Evolutionary conservation across 169 alveolate species (phyloP).

Genomic region (Cyclospora cayetanensis): DNA sequence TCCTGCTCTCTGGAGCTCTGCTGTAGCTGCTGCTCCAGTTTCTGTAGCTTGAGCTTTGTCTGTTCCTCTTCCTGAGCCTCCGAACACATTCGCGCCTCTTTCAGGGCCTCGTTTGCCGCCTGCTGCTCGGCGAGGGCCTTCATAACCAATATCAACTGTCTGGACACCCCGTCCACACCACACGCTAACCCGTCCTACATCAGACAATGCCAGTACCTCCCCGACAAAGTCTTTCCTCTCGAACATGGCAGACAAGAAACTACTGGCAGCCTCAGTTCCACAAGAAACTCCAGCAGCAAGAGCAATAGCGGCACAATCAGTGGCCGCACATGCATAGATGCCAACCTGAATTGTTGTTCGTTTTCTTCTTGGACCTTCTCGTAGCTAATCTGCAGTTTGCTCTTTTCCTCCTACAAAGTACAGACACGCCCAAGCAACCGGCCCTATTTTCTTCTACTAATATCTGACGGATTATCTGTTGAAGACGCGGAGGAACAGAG

Average conservation of each 20-base stretch:
- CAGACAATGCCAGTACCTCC: too few relatives aligned
- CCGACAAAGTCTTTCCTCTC: too few relatives aligned
- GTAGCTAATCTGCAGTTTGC: not conserved
- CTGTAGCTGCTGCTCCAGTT: slow-evolving; percentile 43
- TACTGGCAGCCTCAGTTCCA: not conserved
- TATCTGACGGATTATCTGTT: not conserved
- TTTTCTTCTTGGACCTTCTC: slow-evolving; percentile 7
- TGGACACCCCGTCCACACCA: too few relatives aligned
- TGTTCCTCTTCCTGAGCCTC: not conserved
- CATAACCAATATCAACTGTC: slow-evolving; percentile 34
- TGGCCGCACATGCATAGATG: not conserved
- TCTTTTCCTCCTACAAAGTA: slow-evolving; percentile 2
- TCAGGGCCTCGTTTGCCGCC: not conserved
- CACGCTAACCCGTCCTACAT: too few relatives aligned
- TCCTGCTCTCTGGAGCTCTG: slow-evolving; percentile 34
- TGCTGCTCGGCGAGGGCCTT: slow-evolving; percentile 46
- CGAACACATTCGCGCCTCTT: slow-evolving; percentile 11
- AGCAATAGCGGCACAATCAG: not conserved
- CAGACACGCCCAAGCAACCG: not conserved
- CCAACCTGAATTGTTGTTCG: slow-evolving; percentile 22
- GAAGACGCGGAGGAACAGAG: not conserved
- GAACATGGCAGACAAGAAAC: too few relatives aligned
- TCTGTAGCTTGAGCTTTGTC: not conserved
- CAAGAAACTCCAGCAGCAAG: not conserved
- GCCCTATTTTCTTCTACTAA: not conserved